Evolutionary conservation across 306 rosid genomes (phyloP).

Genomic region (Sindora glabra): DNA sequence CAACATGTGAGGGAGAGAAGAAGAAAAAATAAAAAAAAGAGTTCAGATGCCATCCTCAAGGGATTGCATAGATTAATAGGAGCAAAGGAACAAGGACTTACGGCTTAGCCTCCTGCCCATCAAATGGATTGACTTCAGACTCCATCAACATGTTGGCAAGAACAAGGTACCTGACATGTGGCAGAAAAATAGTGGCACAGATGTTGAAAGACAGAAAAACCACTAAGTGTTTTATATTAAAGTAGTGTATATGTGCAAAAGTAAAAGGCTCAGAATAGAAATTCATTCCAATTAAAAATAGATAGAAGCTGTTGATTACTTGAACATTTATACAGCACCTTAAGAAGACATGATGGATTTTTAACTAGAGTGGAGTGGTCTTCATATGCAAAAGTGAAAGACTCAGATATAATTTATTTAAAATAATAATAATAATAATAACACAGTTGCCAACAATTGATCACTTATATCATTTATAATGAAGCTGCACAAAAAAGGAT

Average conservation of each 20-base stretch:
- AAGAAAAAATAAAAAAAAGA: slow-evolving; percentile 17
- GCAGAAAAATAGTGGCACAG: slow-evolving; percentile 1
- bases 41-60: not conserved
- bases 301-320: no score
- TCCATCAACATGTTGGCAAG: slow-evolving; percentile 81
- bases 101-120: slow-evolving; percentile 68
- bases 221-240: no score
- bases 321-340: no score
- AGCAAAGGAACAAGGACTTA: slow-evolving; percentile 18
- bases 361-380: not conserved
- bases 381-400: not conserved
- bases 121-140: slow-evolving; percentile 60
- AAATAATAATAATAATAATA: no score
- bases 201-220: not conserved
- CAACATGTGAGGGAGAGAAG: slow-evolving; percentile 9
- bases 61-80: not conserved
- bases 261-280: no score
- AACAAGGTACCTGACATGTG: slow-evolving; percentile 63
- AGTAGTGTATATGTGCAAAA: no score
- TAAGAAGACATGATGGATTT: not conserved
- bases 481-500: slow-evolving; percentile 3
- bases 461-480: not conserved
- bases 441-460: not conserved
- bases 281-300: no score
- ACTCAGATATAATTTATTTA: not conserved